Percentiles rank a stretch among this genome's conserved stretches.
Evolutionary conservation across 2,329 filamentous ascomycete genomes (phyloP).

Genomic region (Fusarium coffeatum): DNA sequence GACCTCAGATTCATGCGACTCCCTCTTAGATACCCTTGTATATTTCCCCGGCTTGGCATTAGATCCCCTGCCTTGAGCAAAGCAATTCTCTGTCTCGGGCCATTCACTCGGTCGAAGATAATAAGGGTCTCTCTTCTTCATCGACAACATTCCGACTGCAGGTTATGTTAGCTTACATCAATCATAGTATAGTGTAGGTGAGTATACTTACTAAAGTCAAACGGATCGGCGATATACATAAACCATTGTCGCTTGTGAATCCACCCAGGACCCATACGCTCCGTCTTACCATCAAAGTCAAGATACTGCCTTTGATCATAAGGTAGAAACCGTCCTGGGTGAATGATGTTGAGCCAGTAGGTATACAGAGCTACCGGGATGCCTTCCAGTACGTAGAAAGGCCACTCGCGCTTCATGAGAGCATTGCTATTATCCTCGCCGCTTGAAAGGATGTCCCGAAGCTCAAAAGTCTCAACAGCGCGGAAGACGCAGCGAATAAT

Average conservation of each 20-base stretch:
- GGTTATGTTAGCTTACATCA: neutral
- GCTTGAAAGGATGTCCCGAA: slow-evolving; percentile 25
- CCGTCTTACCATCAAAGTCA: slow-evolving; percentile 54
- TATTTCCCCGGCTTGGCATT: slow-evolving; percentile 29
- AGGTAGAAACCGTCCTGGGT: slow-evolving; percentile 58
- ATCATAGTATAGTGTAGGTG: neutral
- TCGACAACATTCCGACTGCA: slow-evolving; percentile 39
- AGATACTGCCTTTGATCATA: slow-evolving; percentile 54
- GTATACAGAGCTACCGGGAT: slow-evolving; percentile 58
- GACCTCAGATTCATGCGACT: slow-evolving; percentile 6
- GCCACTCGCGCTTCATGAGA: slow-evolving; percentile 58
- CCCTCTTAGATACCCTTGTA: slow-evolving; percentile 19
- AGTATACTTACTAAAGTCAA: slow-evolving; percentile 29
- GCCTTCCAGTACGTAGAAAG: slow-evolving; percentile 60
- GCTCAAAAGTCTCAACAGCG: slow-evolving; percentile 42
- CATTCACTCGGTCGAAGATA: slow-evolving; percentile 39
- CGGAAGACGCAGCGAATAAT: slow-evolving; percentile 44
- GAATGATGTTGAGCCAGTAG: slow-evolving; percentile 55
- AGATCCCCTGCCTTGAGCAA: slow-evolving; percentile 42
- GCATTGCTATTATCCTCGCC: slow-evolving; percentile 36
- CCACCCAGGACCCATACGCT: slow-evolving; percentile 45
- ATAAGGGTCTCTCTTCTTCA: slow-evolving; percentile 40
- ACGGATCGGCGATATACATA: slow-evolving; percentile 36
- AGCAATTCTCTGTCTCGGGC: slow-evolving; percentile 34
- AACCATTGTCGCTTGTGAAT: slow-evolving; percentile 40